Percentiles rank a stretch among this genome's conserved stretches.
Evolutionary conservation across 768 basidiomycete species (phyloP).

Genomic region (Hemileccinum rubropunctum): DNA sequence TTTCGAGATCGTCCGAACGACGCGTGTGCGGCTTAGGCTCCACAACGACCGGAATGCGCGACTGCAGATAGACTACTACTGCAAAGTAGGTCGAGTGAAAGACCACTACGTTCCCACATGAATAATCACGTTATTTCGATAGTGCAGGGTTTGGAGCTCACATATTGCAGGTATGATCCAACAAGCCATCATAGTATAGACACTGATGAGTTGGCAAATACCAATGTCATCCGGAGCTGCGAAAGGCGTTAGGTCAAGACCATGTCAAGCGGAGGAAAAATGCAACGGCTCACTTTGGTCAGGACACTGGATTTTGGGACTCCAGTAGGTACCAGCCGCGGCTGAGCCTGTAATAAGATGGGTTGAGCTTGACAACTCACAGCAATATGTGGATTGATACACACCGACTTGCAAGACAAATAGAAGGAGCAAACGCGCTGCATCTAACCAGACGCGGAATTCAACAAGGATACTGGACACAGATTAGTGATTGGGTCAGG

Average conservation of each 20-base stretch:
- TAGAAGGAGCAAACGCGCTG: slow-evolving; percentile 46
- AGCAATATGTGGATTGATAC: slow-evolving; percentile 3
- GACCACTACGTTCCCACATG: slow-evolving; percentile 33
- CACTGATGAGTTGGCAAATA: slow-evolving; percentile 47
- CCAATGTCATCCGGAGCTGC: slow-evolving; percentile 40
- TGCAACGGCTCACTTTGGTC: slow-evolving; percentile 35
- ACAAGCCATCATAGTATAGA: slow-evolving; percentile 47
- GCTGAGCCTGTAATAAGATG: slow-evolving; percentile 37
- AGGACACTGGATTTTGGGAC: slow-evolving; percentile 42
- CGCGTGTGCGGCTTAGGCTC: slow-evolving; percentile 1
- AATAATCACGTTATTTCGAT: slow-evolving; percentile 1
- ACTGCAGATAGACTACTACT: slow-evolving; percentile 35
- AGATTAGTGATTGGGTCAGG: background rate
- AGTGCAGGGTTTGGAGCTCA: slow-evolving; percentile 30
- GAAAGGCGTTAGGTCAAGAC: background rate
- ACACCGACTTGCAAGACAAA: slow-evolving; percentile 47
- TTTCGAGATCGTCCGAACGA: slow-evolving; percentile 19
- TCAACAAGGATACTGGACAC: slow-evolving; percentile 39
- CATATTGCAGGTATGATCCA: slow-evolving; percentile 54
- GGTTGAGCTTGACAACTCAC: background rate
- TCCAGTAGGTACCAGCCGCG: slow-evolving; percentile 41
- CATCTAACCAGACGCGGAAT: slow-evolving; percentile 55
- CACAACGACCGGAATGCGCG: slow-evolving; percentile 23
- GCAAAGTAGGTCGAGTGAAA: slow-evolving; percentile 43
- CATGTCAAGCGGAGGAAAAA: background rate